phyloP scores from a whole-genome alignment of 73 alveolate genomes.

The Tetrahymena borealis region DNA sequence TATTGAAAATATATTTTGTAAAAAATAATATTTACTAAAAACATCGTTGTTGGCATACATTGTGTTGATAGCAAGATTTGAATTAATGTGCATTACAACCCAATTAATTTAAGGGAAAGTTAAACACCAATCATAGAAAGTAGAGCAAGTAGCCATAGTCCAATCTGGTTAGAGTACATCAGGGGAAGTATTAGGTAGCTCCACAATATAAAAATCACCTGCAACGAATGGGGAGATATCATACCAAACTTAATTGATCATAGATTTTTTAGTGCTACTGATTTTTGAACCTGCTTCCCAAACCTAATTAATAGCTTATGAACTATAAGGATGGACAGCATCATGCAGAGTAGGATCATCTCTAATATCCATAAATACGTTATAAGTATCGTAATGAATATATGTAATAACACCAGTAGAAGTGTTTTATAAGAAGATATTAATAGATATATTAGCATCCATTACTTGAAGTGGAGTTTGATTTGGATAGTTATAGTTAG shows the following conservation, averaged over 20 bases:
- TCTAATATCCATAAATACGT: neutral
- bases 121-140: neutral
- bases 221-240: neutral
- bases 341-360: neutral
- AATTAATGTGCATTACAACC: neutral
- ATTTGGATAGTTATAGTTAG: neutral
- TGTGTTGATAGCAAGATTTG: neutral
- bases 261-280: neutral
- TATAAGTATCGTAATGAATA: neutral
- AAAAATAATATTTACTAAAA: neutral
- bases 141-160: neutral
- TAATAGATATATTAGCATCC: neutral
- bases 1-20: no score
- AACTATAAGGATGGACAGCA: neutral
- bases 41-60: neutral
- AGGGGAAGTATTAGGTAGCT: neutral
- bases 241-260: neutral
- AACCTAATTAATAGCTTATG: neutral
- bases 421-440: neutral
- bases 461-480: neutral
- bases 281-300: neutral
- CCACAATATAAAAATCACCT: neutral
- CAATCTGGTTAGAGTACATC: neutral
- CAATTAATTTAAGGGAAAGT: neutral
- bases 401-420: neutral